Conservation (phyloP, 148 eudicot genomes). For the Nepenthes mirabilis region DNA sequence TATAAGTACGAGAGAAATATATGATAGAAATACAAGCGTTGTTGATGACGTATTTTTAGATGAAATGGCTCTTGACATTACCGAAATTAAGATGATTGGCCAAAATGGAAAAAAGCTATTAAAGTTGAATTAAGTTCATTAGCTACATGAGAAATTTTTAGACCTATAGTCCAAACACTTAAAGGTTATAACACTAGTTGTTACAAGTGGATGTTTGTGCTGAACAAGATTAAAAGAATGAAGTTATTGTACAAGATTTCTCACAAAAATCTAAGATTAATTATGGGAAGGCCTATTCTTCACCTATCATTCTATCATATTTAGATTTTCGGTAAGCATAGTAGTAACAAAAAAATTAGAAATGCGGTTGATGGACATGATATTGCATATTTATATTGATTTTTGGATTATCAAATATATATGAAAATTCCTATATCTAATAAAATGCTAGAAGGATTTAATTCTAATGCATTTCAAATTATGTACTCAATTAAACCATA, state of each 20-base stretch:
- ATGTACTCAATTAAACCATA: slow-evolving; percentile 1
- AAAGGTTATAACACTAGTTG: neutral
- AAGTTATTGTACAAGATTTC: neutral
- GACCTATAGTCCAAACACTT: neutral
- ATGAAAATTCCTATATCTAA: neutral
- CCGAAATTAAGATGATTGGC: neutral
- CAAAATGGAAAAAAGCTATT: slow-evolving; percentile 2
- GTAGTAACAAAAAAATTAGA: neutral
- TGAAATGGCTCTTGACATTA: neutral
- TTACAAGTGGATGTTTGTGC: neutral
- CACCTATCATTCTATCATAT: neutral
- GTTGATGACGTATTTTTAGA: neutral
- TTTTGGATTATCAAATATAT: neutral
- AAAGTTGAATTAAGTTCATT: neutral
- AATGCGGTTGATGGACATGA: slow-evolving; percentile 4
- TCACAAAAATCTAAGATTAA: neutral
- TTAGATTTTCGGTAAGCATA: neutral
- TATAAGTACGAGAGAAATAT: no score
- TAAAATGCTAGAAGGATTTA: no score
- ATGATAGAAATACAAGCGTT: neutral
- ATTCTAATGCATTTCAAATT: neutral
- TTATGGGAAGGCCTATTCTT: neutral
- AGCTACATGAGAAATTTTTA: slow-evolving; percentile 4
- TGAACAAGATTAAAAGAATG: slow-evolving; percentile 2
- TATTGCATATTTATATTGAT: slow-evolving; percentile 2